Base-by-base conservation (phyloP, 768 basidiomycete species). In the Rhodotorula kratochvilovae region DNA sequence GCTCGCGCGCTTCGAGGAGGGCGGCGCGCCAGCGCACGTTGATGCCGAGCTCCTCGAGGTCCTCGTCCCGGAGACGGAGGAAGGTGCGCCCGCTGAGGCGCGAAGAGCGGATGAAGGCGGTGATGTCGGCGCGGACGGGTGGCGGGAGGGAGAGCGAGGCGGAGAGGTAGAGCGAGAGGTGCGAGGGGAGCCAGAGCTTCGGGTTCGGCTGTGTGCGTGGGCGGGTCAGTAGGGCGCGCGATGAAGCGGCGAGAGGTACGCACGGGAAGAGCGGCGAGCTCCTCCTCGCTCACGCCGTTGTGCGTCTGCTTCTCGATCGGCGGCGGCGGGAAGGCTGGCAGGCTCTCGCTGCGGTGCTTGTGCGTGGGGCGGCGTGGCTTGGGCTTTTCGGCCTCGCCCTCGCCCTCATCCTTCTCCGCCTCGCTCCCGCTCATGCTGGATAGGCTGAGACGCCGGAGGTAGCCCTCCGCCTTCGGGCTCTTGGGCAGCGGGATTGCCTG, bases 1-100 rank as follows among this genome's bases (percentile, higher is more conserved):
- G n/a, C 13, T 76, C 75, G 16, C 75, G 53, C 0, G 72, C 70
- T 13, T 56, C 67, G 31, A 59, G 53, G 13, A 77, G 54, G 5
- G 69, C 60, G 2, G 2, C 3, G 23, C 70, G 66, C 77, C 76
- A 75, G 17, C 54, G 53, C 29, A 66, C 39, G 65, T 76, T 77
- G 66, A 77, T 63, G 19, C 77, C 77, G 31, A 76, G 62, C 25
- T 72, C 75, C 12, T 72, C 68, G 50, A 77, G 65, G 29, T 77
- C 77, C 17, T 35, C 39, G 23, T 72, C 62, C 5, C 70, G 63
- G 46, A 77, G 64, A 23, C 75, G 69, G 7, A 77, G 70, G 63
- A 77, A 77, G 27, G 70, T 67, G 6, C 73, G 73, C 21, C 77
- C 77, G 16, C 56, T 53, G 15, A 77, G 62, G 19, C 68, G 66